Base-by-base conservation (phyloP, 208 protist species). In the Blastocrithidia nonstop region DNA sequence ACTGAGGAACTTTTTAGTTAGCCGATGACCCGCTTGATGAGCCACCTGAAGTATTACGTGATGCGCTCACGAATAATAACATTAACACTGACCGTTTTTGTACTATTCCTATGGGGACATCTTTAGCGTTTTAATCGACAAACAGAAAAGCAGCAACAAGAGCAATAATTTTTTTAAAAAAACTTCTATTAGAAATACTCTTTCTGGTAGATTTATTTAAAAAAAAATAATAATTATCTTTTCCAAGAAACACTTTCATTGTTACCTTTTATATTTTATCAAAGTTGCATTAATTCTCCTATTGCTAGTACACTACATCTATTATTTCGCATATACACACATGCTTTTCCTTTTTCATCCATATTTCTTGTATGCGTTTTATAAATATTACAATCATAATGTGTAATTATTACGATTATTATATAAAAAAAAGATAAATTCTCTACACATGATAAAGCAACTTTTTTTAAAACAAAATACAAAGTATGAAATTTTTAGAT, bases 1-100 rank as follows among this genome's bases (percentile, higher is more conserved):
- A 94, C 65, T 94, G 71, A 69, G 79, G 64, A 17, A 94, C 86
- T 11, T 94, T 88, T 45, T 50, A 79, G 43, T 66, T 94, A 1
- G 61, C 66, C 0, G 55, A 69, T 20, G 85, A 94, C 39, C 65
- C 75, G 4, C 25, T 89, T 8, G 59, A 88, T 27, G 78, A 94
- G 44, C 85, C 85, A 20, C 76, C 66, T 1, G 1, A 48, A 23
- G 35, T 67, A 9, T 45, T 89, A 7, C 40, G 38, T 16, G 46
- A 49, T 15, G 53, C 65, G 3, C 48, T 77, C n/a, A n/a, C n/a
- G n/a, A n/a, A n/a, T n/a, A n/a, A n/a, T n/a, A n/a, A n/a, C n/a
- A n/a, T n/a, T n/a, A n/a, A n/a, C n/a, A n/a, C n/a, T n/a, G n/a
- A n/a, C n/a, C n/a, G n/a, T n/a, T n/a, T n/a, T n/a, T n/a, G n/a